Evolutionary conservation across 371 early-diverging fungal species (phyloP), one percentile per base, ranked within the genome.

Genomic region (Lichtheimia ornata): DNA sequence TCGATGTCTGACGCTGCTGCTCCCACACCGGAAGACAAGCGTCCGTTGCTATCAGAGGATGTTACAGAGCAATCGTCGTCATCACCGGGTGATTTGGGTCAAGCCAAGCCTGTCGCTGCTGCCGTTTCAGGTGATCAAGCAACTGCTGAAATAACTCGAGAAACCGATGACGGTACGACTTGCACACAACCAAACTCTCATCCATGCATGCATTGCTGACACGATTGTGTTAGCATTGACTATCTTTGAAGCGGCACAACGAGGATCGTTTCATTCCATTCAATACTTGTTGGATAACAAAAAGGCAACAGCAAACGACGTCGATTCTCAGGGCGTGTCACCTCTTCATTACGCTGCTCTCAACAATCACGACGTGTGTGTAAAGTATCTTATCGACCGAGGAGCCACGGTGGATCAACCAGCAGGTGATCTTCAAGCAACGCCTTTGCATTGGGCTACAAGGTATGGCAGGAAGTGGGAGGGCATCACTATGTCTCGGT

Each of bases 371-470:
- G 73, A 93, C 50, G 81, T 81, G 0, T 84, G 96, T 20, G 87
- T 88, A 15, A 83, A 85, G 64, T 92, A 84, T 61, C 73, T 97
- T 44, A 74, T 97, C 45, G 94, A 94, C 69, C 76, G 84, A 49
- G 91, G 92, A 11, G 94, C 94, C 0, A 77, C 85, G 20, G 77
- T 95, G 14, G 88, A 97, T 72, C 82, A 84, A 0, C 63, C 82
- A 4, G 93, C 92, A 35, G 91, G 90, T 25, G 94, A 94, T 51
- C 76, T 91, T 28, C 66, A 81, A 41, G 94, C 95, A 4, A 91
- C 95, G 3, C 93, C 97, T 11, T 69, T 96, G 53, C 96, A 95
- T 59, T 97, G 97, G 97, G 94, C 94, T 14, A 70, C 88, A 45
- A 74, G 87, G 82, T 84, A n/a, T n/a, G n/a, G n/a, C n/a, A n/a